Evolutionary conservation across 2,329 filamentous ascomycete genomes (phyloP), one percentile per base, ranked within the genome.

Genomic region (Aspergillus sp.): DNA sequence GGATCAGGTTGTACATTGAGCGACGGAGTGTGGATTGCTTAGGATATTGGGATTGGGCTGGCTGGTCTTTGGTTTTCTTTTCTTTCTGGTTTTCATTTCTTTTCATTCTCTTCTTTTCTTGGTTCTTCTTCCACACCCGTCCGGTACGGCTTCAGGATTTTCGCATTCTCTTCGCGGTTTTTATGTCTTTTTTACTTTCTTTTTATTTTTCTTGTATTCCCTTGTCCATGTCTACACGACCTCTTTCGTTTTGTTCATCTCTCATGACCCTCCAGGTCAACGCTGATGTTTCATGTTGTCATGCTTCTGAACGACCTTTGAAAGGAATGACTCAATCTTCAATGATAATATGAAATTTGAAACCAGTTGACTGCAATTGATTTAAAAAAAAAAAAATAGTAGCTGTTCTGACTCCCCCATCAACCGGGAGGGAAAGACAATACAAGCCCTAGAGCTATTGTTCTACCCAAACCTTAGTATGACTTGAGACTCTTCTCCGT

Each of bases 281-380:
- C 19, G 4, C 19, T 19, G 38, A 52, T 59, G 50, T 54, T 40
- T 58, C 44, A 61, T 52, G 54, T 52, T 50, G 50, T 51, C 49
- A 62, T 56, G 54, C 56, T 53, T 49, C 33, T 51, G 49, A 49
- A 57, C 45, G 54, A 9, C n/a, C 27, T 34, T 41, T 33, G 33
- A 19, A 19, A 19, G 33, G 26, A 42, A 13, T 34, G n/a, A 42
- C 12, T 33, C 19, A n/a, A n/a, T 33, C 12, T 30, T 35, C 32
- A 37, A 42, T 37, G 40, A 11, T 31, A 42, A 37, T 30, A 32
- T n/a, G 33, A 35, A 11, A 13, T 43, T 19, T 19, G 19, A 19
- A 19, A 19, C 4, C 19, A 19, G 19, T 19, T 19, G 19, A 19
- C 19, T 19, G 19, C 19, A 19, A 19, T 19, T 19, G 19, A 19